phyloP scores from a whole-genome alignment of 441 rosid genomes.

The Omphalea diandra region DNA sequence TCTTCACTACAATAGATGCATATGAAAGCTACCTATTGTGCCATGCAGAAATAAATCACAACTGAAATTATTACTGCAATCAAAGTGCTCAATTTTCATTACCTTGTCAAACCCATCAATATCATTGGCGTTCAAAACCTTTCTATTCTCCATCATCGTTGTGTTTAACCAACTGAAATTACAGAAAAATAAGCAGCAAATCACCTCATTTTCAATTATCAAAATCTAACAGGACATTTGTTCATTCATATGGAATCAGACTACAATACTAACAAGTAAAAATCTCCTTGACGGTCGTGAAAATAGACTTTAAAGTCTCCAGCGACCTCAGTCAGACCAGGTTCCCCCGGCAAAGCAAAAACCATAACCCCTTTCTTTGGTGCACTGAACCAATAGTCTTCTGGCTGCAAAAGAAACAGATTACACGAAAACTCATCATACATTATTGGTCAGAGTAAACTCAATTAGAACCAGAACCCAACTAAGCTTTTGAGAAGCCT shows the following conservation, averaged over 20 bases:
- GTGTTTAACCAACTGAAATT: constrained; percentile 91
- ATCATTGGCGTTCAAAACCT: constrained; percentile 59
- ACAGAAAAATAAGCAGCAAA: constrained; percentile 5
- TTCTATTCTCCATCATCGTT: constrained; percentile 88
- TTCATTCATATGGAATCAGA: constrained; percentile 1
- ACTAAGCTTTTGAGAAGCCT: not conserved
- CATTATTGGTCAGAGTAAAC: not conserved
- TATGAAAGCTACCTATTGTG: not conserved
- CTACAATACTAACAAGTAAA: constrained; percentile 72
- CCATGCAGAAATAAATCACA: not conserved
- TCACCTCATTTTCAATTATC: constrained; percentile 12
- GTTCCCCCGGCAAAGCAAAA: constrained; percentile 97
- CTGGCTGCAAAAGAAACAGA: constrained; percentile 59
- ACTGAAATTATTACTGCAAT: not conserved
- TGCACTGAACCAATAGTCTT: constrained; percentile 94
- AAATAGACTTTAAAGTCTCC: constrained; percentile 97
- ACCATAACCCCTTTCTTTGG: constrained; percentile 98
- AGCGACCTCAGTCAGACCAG: constrained; percentile 81
- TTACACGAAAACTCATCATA: constrained; percentile 1
- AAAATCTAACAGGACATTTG: constrained; percentile 8
- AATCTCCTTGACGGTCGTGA: constrained; percentile 98
- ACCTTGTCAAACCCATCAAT: constrained; percentile 97
- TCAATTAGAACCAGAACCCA: not conserved
- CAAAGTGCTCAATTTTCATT: constrained; percentile 9
- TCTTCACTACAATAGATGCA: not conserved